Percentiles rank a stretch among this genome's conserved stretches.
Conservation (phyloP, 129 eudicot genomes). For the Heracleum sosnowskyi region DNA sequence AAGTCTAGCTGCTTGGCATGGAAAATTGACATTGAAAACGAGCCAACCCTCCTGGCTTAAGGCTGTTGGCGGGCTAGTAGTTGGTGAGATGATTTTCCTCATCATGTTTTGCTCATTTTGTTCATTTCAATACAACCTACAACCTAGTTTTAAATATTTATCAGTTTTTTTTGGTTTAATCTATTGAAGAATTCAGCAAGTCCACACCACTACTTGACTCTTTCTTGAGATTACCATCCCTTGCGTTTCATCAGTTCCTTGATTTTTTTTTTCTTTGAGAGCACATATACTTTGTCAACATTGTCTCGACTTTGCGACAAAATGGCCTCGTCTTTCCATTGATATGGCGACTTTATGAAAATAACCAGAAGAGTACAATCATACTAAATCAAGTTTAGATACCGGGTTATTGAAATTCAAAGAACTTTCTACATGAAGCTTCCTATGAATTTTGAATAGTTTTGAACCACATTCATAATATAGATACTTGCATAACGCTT, state of each 20-base stretch:
- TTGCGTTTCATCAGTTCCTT: not conserved
- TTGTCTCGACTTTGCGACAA: not conserved
- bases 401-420: not conserved
- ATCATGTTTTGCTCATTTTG: not conserved
- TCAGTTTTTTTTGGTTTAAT: too few species aligned
- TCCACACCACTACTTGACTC: too few species aligned
- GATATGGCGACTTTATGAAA: not conserved
- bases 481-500: not conserved
- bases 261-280: not conserved
- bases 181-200: too few species aligned
- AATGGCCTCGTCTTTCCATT: not conserved
- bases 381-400: not conserved
- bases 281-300: not conserved
- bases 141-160: too few species aligned
- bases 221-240: not conserved
- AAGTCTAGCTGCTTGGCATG: not conserved
- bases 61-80: not conserved
- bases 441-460: not conserved
- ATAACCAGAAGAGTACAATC: not conserved
- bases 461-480: not conserved
- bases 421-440: not conserved
- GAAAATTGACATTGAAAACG: not conserved
- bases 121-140: too few species aligned
- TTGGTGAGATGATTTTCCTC: not conserved
- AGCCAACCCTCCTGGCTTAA: not conserved